Percentiles rank a stretch among this genome's conserved stretches.
Evolutionary conservation across 768 basidiomycete species (phyloP).

Genomic region (Hericium rajendrae): DNA sequence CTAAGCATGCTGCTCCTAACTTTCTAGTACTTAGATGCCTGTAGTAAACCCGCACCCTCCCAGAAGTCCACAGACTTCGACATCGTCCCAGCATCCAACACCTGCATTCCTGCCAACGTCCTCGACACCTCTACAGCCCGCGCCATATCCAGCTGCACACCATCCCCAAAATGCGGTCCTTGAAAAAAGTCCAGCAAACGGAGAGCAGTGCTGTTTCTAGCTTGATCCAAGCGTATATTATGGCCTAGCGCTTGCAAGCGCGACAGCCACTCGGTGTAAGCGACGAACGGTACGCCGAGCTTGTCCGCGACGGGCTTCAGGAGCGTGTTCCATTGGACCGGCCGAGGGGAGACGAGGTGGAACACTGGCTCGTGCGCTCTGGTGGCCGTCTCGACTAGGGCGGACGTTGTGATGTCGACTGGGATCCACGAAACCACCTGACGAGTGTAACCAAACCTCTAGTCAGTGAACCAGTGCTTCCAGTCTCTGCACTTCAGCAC

Average conservation of each 20-base stretch:
- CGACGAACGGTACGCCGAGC: slow-evolving; percentile 1
- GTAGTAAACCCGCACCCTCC: too few species aligned
- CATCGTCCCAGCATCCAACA: too few species aligned
- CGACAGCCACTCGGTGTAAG: slow-evolving; percentile 2
- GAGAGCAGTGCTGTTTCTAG: slow-evolving; percentile 8
- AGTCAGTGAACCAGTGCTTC: background rate
- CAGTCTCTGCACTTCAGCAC: background rate
- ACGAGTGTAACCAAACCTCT: too few species aligned
- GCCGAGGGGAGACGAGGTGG: slow-evolving; percentile 7
- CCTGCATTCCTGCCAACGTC: too few species aligned
- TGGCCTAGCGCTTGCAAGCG: background rate
- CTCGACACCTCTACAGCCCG: background rate
- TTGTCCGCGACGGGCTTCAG: background rate
- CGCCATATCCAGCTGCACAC: background rate
- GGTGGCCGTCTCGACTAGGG: slow-evolving; percentile 3
- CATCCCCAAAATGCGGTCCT: background rate
- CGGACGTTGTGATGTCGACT: slow-evolving; percentile 4
- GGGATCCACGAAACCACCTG: slow-evolving; percentile 10
- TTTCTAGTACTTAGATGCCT: too few species aligned
- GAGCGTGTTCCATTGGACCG: background rate
- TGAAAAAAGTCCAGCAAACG: slow-evolving; percentile 16
- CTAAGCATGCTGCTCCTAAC: too few species aligned
- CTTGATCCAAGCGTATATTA: background rate
- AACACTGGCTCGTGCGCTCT: background rate
- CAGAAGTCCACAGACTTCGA: too few species aligned